Evolutionary conservation across 495 filamentous ascomycete genomes (phyloP), one percentile per base, ranked within the genome.

Genomic region (Penicillium malachiteum): DNA sequence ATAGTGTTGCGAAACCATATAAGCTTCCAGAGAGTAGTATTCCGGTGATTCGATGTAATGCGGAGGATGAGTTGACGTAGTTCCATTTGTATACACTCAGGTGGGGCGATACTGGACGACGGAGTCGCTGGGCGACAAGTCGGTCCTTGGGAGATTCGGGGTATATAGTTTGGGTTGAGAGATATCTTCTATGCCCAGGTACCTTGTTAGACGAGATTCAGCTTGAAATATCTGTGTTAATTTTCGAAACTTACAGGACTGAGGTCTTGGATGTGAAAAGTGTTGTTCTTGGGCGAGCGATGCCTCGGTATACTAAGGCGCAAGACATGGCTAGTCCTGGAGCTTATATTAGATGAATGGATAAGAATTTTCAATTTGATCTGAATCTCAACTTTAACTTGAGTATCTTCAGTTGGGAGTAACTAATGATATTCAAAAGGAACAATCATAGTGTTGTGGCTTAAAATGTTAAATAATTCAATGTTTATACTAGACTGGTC

Each of bases 51-150:
- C 91, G 86, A 69, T 87, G 84, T 63, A 86, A 73, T 26, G 63
- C 69, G 10, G 87, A 90, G 3, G 37, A 51, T 1, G 55, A 51
- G 9, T 74, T 68, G 58, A 84, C 83, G 81, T 85, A 93, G 33
- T 88, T 87, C 54, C 84, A 83, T 66, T 83, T 77, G 81, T 95
- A 96, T 78, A 91, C 87, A 37, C 72, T 68, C 48, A 96, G 81
- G 65, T 94, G 88, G 21, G 91, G 91, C 26, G 88, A 78, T 45
- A 90, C 78, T 55, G 91, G 91, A 37, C 91, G 91, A 51, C 75
- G 60, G 52, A 82, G 83, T 60, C 91, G 91, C 70, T 95, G 91
- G 26, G 77, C 71, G 56, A 78, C 82, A 64, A 96, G 90, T 72
- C 48, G 59, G 14, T 54, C 34, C 9, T 57, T 53, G 21, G 48